phyloP scores from a whole-genome alignment of 768 basidiomycete genomes.

The Coprinellus micaceus region DNA sequence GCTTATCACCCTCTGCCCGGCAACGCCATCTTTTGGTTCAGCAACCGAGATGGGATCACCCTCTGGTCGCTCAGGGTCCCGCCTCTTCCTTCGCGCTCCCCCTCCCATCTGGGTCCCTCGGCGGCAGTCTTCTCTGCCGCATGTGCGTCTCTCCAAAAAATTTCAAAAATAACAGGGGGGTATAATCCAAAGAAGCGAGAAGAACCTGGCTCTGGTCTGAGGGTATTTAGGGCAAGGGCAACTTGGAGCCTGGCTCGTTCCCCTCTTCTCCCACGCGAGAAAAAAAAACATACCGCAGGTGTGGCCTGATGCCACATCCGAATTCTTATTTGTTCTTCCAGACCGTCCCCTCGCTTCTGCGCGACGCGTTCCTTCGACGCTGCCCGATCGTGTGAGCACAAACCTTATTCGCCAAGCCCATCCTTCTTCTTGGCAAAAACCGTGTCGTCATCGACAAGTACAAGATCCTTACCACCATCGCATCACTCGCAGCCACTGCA shows the following conservation, averaged over 20 bases:
- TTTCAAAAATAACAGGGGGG: not conserved
- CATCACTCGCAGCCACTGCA: too few relatives aligned
- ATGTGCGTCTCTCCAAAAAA: not conserved
- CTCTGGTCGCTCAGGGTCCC: conserved; percentile 10
- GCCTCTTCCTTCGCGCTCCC: not conserved
- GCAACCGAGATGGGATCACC: conserved; percentile 36
- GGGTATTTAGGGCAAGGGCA: not conserved
- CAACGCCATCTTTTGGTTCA: conserved; percentile 27
- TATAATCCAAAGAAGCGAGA: too few relatives aligned
- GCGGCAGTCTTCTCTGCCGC: not conserved
- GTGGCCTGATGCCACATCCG: not conserved
- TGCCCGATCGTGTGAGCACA: not conserved
- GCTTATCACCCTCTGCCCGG: conserved; percentile 24
- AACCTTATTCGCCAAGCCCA: not conserved
- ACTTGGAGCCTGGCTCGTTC: not conserved
- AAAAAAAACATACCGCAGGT: conserved; percentile 9
- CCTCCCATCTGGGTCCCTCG: not conserved
- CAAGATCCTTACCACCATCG: too few relatives aligned
- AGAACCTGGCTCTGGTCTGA: too few relatives aligned
- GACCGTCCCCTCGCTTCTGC: not conserved
- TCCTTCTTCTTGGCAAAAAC: not conserved
- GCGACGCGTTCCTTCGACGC: not conserved
- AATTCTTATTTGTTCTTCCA: conserved; percentile 1
- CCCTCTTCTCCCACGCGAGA: not conserved
- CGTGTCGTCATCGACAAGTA: too few relatives aligned